phyloP scores from a whole-genome alignment of 176 grass and related monocot species.

The Phyllostachys edulis region DNA sequence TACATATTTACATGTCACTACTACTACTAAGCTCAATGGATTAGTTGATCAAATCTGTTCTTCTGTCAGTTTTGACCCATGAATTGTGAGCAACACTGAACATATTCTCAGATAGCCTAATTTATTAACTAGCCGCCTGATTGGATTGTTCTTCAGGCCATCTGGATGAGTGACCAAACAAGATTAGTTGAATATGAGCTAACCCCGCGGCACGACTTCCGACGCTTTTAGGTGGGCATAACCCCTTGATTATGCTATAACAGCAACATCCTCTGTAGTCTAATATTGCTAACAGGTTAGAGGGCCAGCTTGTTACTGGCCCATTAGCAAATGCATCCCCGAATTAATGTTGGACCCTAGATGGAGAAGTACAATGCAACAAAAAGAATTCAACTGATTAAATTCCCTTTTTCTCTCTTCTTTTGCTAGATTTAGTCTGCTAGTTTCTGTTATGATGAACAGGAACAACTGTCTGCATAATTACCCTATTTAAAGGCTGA shows the following conservation, averaged over 20 bases:
- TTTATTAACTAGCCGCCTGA: conserved; percentile 8
- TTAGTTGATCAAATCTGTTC: not conserved
- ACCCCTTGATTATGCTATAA: conserved; percentile 20
- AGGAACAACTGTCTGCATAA: not conserved
- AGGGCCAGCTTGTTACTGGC: not conserved
- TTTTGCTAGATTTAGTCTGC: conserved; percentile 3
- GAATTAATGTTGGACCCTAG: conserved; percentile 32
- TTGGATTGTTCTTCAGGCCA: conserved; percentile 22
- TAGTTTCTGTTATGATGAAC: not conserved
- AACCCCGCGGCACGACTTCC: not conserved
- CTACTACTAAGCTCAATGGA: not conserved
- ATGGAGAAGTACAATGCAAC: not conserved
- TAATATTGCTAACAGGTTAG: not conserved
- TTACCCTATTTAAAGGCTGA: too few relatives aligned
- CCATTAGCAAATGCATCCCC: conserved; percentile 1
- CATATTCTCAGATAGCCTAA: not conserved
- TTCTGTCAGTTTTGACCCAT: not conserved
- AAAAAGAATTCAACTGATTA: not conserved
- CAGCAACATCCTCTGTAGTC: not conserved
- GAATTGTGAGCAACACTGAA: conserved; percentile 28
- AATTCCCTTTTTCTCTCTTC: not conserved
- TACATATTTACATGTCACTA: not conserved
- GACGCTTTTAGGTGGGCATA: not conserved
- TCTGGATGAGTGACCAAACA: not conserved
- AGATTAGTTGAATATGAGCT: conserved; percentile 20